phyloP scores from a whole-genome alignment of 352 stramenopile species.

The Phytophthora agathidicida region DNA sequence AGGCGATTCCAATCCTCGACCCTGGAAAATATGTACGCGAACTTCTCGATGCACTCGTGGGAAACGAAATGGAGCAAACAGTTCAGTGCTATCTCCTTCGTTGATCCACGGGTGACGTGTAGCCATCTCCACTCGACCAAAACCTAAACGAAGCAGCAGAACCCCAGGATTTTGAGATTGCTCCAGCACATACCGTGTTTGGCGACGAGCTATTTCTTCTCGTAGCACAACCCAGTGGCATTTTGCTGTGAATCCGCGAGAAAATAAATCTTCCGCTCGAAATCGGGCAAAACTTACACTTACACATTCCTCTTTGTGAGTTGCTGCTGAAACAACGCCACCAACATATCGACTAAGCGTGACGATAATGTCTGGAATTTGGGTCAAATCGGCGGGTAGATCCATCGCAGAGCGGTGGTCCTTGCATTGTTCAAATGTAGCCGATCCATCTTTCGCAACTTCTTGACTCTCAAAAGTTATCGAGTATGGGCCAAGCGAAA shows the following conservation, averaged over 20 bases:
- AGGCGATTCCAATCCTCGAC: slow-evolving; percentile 56
- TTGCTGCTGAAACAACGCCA: slow-evolving; percentile 7
- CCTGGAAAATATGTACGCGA: slow-evolving; percentile 88
- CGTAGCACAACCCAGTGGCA: slow-evolving; percentile 62
- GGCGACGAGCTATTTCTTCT: slow-evolving; percentile 65
- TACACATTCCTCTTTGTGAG: slow-evolving; percentile 60
- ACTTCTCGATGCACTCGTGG: slow-evolving; percentile 65
- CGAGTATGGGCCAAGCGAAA: slow-evolving; percentile 53
- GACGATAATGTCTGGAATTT: slow-evolving; percentile 72
- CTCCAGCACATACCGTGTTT: slow-evolving; percentile 63
- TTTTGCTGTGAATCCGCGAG: slow-evolving; percentile 45
- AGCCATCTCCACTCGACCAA: slow-evolving; percentile 72
- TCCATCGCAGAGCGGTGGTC: slow-evolving; percentile 52
- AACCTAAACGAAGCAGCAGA: slow-evolving; percentile 62
- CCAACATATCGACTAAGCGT: slow-evolving; percentile 62
- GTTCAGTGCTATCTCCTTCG: slow-evolving; percentile 32
- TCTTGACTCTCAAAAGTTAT: slow-evolving; percentile 61
- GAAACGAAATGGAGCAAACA: slow-evolving; percentile 57
- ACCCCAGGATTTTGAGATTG: slow-evolving; percentile 54
- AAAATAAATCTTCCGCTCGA: slow-evolving; percentile 43
- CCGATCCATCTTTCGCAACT: slow-evolving; percentile 49
- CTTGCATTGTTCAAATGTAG: slow-evolving; percentile 57
- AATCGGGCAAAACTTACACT: slow-evolving; percentile 65
- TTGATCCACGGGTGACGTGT: slow-evolving; percentile 52
- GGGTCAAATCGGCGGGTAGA: slow-evolving; percentile 66